phyloP scores from a whole-genome alignment of 257 asterid genomes.

The Cynanchum wilfordii region DNA sequence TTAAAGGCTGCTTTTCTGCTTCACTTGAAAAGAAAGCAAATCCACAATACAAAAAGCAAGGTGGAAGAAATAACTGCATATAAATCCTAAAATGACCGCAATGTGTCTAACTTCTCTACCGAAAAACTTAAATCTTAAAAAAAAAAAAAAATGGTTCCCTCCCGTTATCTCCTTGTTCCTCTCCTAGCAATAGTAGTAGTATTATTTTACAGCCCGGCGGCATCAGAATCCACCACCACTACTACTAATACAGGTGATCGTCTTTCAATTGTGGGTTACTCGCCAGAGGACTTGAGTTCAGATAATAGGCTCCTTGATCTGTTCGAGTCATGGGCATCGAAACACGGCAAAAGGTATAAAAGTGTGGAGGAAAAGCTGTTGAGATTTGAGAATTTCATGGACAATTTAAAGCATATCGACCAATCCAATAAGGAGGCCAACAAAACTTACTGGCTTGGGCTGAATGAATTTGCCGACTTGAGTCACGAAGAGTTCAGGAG shows the following conservation, averaged over 20 bases:
- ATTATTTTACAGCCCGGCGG: neutral
- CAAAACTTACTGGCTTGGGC: conserved; percentile 50
- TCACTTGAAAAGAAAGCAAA: neutral
- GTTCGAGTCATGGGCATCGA: conserved; percentile 53
- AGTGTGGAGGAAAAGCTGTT: conserved; percentile 52
- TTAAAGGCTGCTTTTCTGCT: neutral
- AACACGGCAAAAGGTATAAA: conserved; percentile 46
- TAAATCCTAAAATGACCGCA: neutral
- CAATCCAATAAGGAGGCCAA: conserved; percentile 43
- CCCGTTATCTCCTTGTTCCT: neutral
- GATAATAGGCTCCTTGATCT: conserved; percentile 40
- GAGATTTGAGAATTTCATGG: conserved; percentile 58
- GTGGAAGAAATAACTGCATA: too few relatives aligned
- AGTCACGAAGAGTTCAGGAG: conserved; percentile 65
- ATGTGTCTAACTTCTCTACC: neutral
- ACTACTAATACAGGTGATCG: conserved; percentile 12
- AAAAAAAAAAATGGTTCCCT: neutral
- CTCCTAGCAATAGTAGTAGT: neutral
- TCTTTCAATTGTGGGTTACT: conserved; percentile 56
- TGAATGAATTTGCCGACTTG: conserved; percentile 60
- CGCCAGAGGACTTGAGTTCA: conserved; percentile 45
- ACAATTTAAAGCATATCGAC: conserved; percentile 54
- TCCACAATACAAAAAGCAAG: neutral
- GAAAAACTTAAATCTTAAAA: neutral
- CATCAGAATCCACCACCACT: conserved; percentile 9